A percentile compares a stretch with the other conserved stretches of the same genome.
Evolutionary conservation across 139 green algal genomes (phyloP).

Genomic region (Chlorella sp.): DNA sequence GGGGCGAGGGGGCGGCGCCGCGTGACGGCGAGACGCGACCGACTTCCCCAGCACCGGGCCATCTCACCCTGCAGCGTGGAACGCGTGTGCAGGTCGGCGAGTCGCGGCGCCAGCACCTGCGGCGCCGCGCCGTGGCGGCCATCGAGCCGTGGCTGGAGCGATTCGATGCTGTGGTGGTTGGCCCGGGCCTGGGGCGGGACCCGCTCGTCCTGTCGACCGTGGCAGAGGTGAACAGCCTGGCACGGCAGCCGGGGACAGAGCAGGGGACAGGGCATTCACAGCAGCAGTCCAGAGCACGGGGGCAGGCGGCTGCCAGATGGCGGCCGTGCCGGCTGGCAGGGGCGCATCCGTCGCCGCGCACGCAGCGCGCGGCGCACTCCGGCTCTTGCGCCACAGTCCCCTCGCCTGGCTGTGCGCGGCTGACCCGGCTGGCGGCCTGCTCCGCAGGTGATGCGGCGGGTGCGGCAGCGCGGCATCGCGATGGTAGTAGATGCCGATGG

Average conservation of each 20-base stretch:
- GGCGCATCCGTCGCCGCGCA: too few species aligned
- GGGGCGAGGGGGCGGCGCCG: too few species aligned
- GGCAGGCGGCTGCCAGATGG: too few species aligned
- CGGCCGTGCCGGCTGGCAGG: too few species aligned
- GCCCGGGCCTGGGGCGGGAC: slow-evolving; percentile 78
- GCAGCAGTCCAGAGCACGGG: neutral
- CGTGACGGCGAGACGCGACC: too few species aligned
- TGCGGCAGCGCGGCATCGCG: slow-evolving; percentile 31
- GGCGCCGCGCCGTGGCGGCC: slow-evolving; percentile 23
- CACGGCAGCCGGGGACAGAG: too few species aligned
- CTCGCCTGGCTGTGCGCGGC: too few species aligned
- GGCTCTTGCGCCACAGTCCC: too few species aligned
- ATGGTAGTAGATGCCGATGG: slow-evolving; percentile 72
- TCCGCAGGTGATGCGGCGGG: slow-evolving; percentile 36
- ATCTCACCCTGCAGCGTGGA: too few species aligned
- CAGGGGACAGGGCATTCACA: too few species aligned
- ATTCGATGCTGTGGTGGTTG: slow-evolving; percentile 74
- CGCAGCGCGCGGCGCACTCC: too few species aligned
- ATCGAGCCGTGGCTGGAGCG: slow-evolving; percentile 64
- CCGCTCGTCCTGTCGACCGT: slow-evolving; percentile 37
- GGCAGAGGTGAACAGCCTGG: slow-evolving; percentile 22
- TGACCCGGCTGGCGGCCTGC: neutral
- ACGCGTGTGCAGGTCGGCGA: neutral
- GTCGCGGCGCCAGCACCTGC: slow-evolving; percentile 1
- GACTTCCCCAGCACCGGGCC: too few species aligned